Conservation (phyloP, 2,329 filamentous ascomycete species). For the Parafenestella ontariensis region DNA sequence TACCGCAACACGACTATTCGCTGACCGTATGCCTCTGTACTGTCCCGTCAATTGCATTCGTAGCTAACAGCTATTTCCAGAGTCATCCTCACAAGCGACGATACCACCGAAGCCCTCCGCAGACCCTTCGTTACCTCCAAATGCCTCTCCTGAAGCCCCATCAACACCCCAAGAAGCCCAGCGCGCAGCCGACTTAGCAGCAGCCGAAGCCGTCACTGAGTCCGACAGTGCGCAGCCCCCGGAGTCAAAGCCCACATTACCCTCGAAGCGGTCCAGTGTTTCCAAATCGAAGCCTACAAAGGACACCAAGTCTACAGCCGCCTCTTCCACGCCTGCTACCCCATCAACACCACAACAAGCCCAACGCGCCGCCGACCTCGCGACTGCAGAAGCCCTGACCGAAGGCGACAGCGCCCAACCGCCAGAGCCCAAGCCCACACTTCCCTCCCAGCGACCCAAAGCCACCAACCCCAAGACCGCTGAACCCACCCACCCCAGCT, state of each 20-base stretch:
- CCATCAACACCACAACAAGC: conserved; percentile 42
- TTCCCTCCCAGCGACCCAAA: conserved; percentile 23
- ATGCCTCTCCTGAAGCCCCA: conserved; percentile 31
- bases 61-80: background rate
- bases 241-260: conserved; percentile 26
- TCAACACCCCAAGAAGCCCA: conserved; percentile 41
- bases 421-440: conserved; percentile 27
- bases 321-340: too few relatives aligned
- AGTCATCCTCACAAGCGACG: conserved; percentile 12
- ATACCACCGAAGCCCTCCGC: conserved; percentile 40
- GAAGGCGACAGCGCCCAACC: conserved; percentile 44
- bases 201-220: conserved; percentile 44
- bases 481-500: conserved; percentile 8
- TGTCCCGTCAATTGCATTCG: background rate
- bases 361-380: conserved; percentile 39
- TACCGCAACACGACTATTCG: conserved; percentile 33
- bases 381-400: conserved; percentile 43
- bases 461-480: conserved; percentile 2
- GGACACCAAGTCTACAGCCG: too few relatives aligned
- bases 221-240: conserved; percentile 40
- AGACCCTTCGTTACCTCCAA: conserved; percentile 21
- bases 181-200: conserved; percentile 41
- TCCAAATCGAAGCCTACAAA: too few relatives aligned
- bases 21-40: conserved; percentile 32
- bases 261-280: too few relatives aligned